phyloP scores from a whole-genome alignment of 768 basidiomycete genomes.

The Hypholoma fasciculare region DNA sequence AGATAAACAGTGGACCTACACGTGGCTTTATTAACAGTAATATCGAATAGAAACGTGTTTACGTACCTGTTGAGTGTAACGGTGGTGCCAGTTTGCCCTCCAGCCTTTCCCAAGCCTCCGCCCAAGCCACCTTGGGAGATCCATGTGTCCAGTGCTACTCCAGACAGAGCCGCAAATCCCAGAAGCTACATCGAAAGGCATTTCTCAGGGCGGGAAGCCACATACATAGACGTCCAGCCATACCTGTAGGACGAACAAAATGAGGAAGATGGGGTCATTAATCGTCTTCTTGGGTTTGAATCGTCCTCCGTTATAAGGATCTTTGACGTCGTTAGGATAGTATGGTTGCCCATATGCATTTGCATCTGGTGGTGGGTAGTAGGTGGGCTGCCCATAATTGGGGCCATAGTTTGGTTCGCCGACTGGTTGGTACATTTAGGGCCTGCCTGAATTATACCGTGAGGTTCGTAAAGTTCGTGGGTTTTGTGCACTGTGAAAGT shows the following conservation, averaged over 20 bases:
- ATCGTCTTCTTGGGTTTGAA: conserved; percentile 69
- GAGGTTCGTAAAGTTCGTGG: neutral
- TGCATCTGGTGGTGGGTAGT: conserved; percentile 24
- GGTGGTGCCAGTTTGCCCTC: conserved; percentile 51
- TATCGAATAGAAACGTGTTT: neutral
- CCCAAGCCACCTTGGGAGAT: conserved; percentile 64
- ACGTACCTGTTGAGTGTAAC: conserved; percentile 66
- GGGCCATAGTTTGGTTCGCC: conserved; percentile 36
- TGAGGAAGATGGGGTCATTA: conserved; percentile 71
- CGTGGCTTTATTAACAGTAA: neutral
- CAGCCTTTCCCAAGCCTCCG: conserved; percentile 68
- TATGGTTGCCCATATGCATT: conserved; percentile 3
- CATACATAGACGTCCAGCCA: conserved; percentile 2
- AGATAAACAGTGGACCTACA: conserved; percentile 72
- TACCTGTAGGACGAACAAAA: conserved; percentile 74
- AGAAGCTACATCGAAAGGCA: conserved; percentile 42
- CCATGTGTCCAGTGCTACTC: conserved; percentile 63
- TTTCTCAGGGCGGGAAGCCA: neutral
- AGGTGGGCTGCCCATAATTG: conserved; percentile 32
- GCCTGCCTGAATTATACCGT: neutral
- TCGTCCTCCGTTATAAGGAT: conserved; percentile 59
- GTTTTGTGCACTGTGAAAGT: neutral
- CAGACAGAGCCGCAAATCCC: conserved; percentile 70
- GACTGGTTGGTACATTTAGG: conserved; percentile 23
- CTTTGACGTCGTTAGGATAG: conserved; percentile 36